phyloP scores from a whole-genome alignment of 352 stramenopile genomes.

The Pythium coloratum region DNA sequence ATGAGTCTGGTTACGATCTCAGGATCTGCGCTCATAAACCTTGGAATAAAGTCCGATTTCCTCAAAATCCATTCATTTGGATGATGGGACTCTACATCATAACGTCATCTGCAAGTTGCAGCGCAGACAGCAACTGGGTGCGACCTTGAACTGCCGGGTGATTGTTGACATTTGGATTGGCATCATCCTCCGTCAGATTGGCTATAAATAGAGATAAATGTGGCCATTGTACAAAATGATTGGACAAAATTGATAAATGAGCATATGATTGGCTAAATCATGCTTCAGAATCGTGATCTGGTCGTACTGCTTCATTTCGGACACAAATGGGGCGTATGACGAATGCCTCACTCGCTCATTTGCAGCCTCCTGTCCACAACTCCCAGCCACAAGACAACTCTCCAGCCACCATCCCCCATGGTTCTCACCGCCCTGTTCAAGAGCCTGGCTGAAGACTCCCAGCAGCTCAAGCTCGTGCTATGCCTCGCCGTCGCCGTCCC shows the following conservation, averaged over 20 bases:
- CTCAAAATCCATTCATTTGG: no score
- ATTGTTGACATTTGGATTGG: background rate
- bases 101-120: no score
- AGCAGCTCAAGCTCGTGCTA: background rate
- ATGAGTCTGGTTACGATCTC: no score
- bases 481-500: constrained; percentile 4
- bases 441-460: constrained; percentile 1
- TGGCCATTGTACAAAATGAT: background rate
- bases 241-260: background rate
- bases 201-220: background rate
- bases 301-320: background rate
- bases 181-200: background rate
- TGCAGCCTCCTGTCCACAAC: background rate
- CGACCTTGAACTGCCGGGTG: background rate
- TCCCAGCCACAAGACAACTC: background rate
- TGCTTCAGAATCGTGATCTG: background rate
- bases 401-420: background rate
- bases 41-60: background rate
- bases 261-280: background rate
- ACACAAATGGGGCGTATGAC: background rate
- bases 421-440: constrained; percentile 12
- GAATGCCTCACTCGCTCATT: background rate
- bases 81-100: no score
- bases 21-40: background rate
- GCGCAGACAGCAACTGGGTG: background rate